Conservation (phyloP, 306 rosid species). For the Sesbania bispinosa region DNA sequence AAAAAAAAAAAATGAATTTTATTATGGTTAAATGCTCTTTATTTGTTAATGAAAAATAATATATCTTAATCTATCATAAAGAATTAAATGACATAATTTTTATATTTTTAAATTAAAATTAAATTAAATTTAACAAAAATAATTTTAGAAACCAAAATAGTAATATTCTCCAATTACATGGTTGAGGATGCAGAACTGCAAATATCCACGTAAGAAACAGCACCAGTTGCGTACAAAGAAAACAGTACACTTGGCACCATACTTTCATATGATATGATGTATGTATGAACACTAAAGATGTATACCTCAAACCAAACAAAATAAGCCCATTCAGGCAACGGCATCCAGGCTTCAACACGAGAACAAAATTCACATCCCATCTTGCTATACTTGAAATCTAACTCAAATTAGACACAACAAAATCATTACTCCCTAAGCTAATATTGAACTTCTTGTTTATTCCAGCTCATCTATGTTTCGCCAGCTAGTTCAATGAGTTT, state of each 20-base stretch:
- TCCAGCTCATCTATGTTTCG: background rate
- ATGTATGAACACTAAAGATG: slow-evolving; percentile 31
- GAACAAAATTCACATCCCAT: slow-evolving; percentile 23
- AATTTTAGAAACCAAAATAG: no score
- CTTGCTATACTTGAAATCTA: slow-evolving; percentile 22
- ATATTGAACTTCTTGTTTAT: background rate
- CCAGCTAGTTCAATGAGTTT: slow-evolving; percentile 7
- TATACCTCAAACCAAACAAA: slow-evolving; percentile 23
- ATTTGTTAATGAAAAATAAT: no score
- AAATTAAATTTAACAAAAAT: no score
- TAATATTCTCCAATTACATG: no score
- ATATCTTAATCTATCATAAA: no score
- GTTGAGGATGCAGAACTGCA: no score
- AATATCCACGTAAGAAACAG: background rate
- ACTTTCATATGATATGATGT: no score
- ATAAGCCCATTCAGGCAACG: slow-evolving; percentile 17
- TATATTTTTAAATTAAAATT: no score
- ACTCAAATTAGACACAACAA: slow-evolving; percentile 11
- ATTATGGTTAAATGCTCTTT: no score
- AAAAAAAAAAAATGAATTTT: no score
- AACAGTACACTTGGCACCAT: background rate
- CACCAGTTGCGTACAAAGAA: background rate
- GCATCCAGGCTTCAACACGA: background rate
- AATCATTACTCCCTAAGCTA: slow-evolving; percentile 25
- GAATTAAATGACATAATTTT: no score